Percentiles rank a stretch among this genome's conserved stretches.
Conservation (phyloP, 371 early-diverging fungal genomes). For the Lichtheimia hyalospora region DNA sequence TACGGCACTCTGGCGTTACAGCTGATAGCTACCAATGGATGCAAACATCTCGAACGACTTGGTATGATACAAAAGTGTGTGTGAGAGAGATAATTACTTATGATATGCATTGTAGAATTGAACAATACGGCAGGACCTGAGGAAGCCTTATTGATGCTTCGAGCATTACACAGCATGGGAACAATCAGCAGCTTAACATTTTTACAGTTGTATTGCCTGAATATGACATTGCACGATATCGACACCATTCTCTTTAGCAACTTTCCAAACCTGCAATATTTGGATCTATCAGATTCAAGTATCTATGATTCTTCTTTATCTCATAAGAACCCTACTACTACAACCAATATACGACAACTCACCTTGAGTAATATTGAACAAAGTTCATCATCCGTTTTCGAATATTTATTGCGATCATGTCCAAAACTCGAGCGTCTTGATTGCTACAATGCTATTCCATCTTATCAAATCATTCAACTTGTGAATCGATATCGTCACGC, state of each 20-base stretch:
- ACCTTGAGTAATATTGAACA: slow-evolving; percentile 3
- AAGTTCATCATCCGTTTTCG: slow-evolving; percentile 1
- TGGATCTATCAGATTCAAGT: slow-evolving; percentile 6
- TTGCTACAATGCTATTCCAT: neutral
- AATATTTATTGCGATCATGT: neutral
- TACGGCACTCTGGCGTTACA: slow-evolving; percentile 6
- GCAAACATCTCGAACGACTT: slow-evolving; percentile 1
- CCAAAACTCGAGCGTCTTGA: slow-evolving; percentile 5
- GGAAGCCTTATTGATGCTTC: neutral
- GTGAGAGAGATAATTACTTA: neutral
- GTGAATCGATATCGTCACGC: neutral
- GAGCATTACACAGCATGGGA: slow-evolving; percentile 3
- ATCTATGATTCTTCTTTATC: neutral
- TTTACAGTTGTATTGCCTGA: slow-evolving; percentile 5
- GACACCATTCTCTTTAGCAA: neutral
- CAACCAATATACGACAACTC: neutral
- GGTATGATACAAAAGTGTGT: neutral
- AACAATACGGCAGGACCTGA: slow-evolving; percentile 11
- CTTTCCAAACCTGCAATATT: slow-evolving; percentile 1
- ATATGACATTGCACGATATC: slow-evolving; percentile 1
- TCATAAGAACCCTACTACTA: neutral
- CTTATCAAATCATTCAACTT: slow-evolving; percentile 3
- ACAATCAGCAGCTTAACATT: slow-evolving; percentile 1
- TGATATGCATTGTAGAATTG: neutral
- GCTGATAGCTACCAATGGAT: slow-evolving; percentile 4